These are phyloP conservation scores for Blumeriella jaapii DNA, from an alignment of 2,329 filamentous ascomycete genomes.

Conservation along the genomic window DNA sequence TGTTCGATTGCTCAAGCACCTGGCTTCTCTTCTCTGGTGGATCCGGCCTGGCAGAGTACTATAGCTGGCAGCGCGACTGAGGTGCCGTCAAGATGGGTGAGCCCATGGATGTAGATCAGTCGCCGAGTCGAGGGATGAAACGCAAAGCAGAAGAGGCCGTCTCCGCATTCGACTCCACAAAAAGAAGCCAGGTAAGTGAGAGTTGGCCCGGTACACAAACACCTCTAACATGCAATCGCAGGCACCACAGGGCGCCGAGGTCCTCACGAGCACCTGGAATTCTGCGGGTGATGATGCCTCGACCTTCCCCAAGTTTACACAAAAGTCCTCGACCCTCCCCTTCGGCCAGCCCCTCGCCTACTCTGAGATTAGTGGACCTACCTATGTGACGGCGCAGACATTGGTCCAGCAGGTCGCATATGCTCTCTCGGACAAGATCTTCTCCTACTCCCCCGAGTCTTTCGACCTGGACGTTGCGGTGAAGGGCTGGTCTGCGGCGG, in stretches of 20 bases:
- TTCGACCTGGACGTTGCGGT: constrained; percentile 83
- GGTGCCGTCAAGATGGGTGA: constrained; percentile 21
- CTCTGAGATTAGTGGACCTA: constrained; percentile 65
- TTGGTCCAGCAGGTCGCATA: constrained; percentile 95
- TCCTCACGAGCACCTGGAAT: constrained; percentile 25
- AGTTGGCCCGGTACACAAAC: neutral
- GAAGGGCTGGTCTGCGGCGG: constrained; percentile 59
- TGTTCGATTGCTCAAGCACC: no score
- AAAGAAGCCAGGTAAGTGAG: constrained; percentile 11
- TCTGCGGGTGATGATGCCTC: constrained; percentile 16
- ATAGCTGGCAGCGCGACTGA: no score
- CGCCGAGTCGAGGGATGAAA: constrained; percentile 17
- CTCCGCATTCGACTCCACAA: constrained; percentile 14
- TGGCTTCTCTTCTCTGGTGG: no score
- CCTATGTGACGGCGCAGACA: constrained; percentile 85
- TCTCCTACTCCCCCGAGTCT: constrained; percentile 87
- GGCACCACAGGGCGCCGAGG: constrained; percentile 21
- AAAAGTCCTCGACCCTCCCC: constrained; percentile 40
- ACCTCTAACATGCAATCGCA: constrained; percentile 10
- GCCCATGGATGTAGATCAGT: constrained; percentile 18
- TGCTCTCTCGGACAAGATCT: constrained; percentile 90
- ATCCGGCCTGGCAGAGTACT: no score
- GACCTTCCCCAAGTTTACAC: constrained; percentile 20
- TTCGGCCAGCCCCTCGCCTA: constrained; percentile 45
- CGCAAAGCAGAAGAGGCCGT: constrained; percentile 20